A percentile compares a stretch with the other conserved stretches of the same genome.
Conservation (phyloP, 1,284 basidiomycete genomes). For the Leccinum solheimii region DNA sequence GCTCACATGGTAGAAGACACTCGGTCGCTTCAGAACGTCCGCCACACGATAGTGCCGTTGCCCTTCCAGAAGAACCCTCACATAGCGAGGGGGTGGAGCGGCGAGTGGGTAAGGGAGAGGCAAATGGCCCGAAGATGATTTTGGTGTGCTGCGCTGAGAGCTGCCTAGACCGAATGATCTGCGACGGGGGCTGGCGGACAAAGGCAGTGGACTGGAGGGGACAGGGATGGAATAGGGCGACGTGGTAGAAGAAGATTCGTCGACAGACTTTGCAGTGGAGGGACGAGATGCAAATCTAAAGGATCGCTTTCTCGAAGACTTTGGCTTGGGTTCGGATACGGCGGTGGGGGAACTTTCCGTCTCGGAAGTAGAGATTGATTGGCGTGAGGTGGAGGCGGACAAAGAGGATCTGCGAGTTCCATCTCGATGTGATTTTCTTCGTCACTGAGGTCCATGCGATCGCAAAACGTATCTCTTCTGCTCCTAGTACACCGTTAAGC, state of each 20-base stretch:
- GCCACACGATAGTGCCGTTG: constrained; percentile 36
- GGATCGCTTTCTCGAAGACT: constrained; percentile 30
- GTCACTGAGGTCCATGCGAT: too few species aligned
- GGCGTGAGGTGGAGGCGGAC: constrained; percentile 20
- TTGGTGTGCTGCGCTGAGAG: constrained; percentile 34
- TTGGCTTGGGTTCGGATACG: constrained; percentile 21
- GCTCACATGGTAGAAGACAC: constrained; percentile 32
- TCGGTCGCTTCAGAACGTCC: constrained; percentile 33
- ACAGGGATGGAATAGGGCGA: constrained; percentile 28
- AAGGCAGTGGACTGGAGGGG: constrained; percentile 31
- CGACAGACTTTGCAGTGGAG: constrained; percentile 33
- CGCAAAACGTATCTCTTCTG: too few species aligned
- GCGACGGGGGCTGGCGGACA: constrained; percentile 37
- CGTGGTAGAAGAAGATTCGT: constrained; percentile 24
- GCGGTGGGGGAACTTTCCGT: constrained; percentile 28
- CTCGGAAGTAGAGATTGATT: constrained; percentile 18
- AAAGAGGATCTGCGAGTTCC: constrained; percentile 39
- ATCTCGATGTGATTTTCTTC: too few species aligned
- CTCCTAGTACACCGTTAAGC: too few species aligned
- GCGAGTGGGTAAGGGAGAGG: constrained; percentile 26
- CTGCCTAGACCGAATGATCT: constrained; percentile 33
- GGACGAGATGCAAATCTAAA: constrained; percentile 37
- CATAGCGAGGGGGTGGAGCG: constrained; percentile 11
- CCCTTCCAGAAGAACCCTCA: constrained; percentile 31
- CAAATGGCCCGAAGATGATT: constrained; percentile 30